phyloP scores from a whole-genome alignment of 768 basidiomycete species.

The Leucosporidium scottii region DNA sequence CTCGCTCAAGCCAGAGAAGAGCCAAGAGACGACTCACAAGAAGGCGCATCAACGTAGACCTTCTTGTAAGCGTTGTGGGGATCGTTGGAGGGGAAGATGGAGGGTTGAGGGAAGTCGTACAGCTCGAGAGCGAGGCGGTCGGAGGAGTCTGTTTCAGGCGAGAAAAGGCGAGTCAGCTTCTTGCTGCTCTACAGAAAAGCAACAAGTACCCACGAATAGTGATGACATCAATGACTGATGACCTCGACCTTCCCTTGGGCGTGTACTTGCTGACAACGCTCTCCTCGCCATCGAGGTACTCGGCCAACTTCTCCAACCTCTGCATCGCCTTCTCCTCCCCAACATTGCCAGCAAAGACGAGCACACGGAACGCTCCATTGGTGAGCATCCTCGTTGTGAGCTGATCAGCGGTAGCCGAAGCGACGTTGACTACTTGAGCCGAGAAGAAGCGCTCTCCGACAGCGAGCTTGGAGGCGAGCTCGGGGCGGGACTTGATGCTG shows the following conservation, averaged over 20 bases:
- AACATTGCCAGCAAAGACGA: constrained; percentile 36
- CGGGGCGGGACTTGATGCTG: constrained; percentile 16
- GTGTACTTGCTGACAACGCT: constrained; percentile 37
- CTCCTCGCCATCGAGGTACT: constrained; percentile 33
- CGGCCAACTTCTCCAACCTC: constrained; percentile 27
- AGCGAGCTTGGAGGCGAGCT: constrained; percentile 26
- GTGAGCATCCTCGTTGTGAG: constrained; percentile 25
- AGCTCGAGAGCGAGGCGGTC: constrained; percentile 21
- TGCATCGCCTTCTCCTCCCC: constrained; percentile 24
- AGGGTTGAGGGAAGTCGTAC: constrained; percentile 32
- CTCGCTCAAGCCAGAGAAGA: neutral
- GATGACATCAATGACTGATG: constrained; percentile 38
- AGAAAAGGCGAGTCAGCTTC: too few species aligned
- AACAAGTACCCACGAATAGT: constrained; percentile 36
- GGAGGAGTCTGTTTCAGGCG: neutral
- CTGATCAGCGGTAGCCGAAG: constrained; percentile 22
- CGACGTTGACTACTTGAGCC: constrained; percentile 35
- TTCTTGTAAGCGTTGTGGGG: constrained; percentile 31
- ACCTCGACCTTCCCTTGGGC: constrained; percentile 11
- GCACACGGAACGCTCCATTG: constrained; percentile 20
- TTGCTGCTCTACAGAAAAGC: neutral
- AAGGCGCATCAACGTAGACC: constrained; percentile 24
- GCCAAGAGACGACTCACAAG: constrained; percentile 1
- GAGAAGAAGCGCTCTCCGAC: constrained; percentile 36
- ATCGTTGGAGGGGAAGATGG: constrained; percentile 22